phyloP scores from a whole-genome alignment of 306 rosid species.

The Lupinus albus region DNA sequence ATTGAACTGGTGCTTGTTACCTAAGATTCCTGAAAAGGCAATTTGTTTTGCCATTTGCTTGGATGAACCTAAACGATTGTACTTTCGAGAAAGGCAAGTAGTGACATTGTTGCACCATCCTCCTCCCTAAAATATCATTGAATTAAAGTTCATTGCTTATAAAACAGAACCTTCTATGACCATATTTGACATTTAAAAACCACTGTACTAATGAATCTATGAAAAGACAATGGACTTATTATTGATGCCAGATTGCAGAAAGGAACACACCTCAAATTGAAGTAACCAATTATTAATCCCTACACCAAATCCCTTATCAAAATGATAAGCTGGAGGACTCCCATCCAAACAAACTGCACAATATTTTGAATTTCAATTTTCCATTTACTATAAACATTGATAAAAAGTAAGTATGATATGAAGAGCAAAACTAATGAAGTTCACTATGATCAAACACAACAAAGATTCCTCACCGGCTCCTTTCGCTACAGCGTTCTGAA shows the following conservation, averaged over 20 bases:
- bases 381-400: constrained; percentile 10
- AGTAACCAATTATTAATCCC: constrained; percentile 85
- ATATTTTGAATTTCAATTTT: constrained; percentile 31
- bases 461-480: constrained; percentile 80
- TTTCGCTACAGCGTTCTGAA: constrained; percentile 64
- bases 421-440: constrained; percentile 25
- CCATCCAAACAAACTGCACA: constrained; percentile 94
- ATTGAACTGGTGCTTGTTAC: constrained; percentile 55
- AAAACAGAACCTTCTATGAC: constrained; percentile 1
- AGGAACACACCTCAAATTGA: constrained; percentile 73
- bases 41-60: constrained; percentile 62
- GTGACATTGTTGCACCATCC: constrained; percentile 97
- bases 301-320: constrained; percentile 69
- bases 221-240: background rate
- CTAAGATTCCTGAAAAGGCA: constrained; percentile 79
- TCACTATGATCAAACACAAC: constrained; percentile 2
- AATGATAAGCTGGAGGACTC: constrained; percentile 92
- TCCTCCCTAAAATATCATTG: constrained; percentile 71
- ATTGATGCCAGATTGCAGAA: constrained; percentile 29
- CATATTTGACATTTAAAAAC: constrained; percentile 1
- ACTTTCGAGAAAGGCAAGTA: constrained; percentile 76
- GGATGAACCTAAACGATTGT: constrained; percentile 79
- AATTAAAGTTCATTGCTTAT: constrained; percentile 29
- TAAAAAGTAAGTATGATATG: constrained; percentile 5
- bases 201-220: too few relatives aligned